A percentile compares a stretch with the other conserved stretches of the same genome.
Evolutionary conservation across 345 rosid genomes (phyloP).

Genomic region (Moricandia moricandioides): DNA sequence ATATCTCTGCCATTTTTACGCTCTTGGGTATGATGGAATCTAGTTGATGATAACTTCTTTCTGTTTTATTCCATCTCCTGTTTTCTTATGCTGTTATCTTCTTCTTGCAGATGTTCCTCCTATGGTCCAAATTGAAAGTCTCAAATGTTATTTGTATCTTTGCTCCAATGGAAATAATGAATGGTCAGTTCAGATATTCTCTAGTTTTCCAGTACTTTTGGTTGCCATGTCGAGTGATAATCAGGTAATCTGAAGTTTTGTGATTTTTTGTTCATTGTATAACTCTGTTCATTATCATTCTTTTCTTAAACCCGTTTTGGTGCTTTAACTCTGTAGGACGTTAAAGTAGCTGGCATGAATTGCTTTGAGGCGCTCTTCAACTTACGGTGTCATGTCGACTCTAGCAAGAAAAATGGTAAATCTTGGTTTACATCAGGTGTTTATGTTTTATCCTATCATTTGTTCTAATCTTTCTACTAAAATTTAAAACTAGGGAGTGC

Average conservation of each 20-base stretch:
- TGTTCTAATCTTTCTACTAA: not conserved
- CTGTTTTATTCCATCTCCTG: not conserved
- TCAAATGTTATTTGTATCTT: constrained; percentile 63
- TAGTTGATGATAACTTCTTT: constrained; percentile 1
- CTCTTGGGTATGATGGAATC: not conserved
- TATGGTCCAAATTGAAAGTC: constrained; percentile 71
- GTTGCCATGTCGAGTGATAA: constrained; percentile 63
- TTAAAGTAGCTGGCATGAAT: constrained; percentile 68
- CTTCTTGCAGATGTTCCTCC: constrained; percentile 59
- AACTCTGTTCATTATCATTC: not conserved
- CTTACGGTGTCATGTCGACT: constrained; percentile 56
- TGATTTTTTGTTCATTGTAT: not conserved
- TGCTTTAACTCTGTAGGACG: constrained; percentile 52
- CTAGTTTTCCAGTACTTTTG: constrained; percentile 67
- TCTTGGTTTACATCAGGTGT: constrained; percentile 7
- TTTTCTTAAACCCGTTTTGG: not conserved
- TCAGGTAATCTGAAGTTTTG: constrained; percentile 52
- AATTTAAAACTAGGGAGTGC: constrained; percentile 53
- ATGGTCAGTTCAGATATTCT: constrained; percentile 56
- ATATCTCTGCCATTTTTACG: not conserved
- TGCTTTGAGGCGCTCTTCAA: constrained; percentile 66
- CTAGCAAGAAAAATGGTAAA: constrained; percentile 90
- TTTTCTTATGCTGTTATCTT: constrained; percentile 25
- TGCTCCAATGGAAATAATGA: constrained; percentile 55
- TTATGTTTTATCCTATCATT: constrained; percentile 3